Evolutionary conservation across 208 protist genomes (phyloP), one percentile per base, ranked within the genome.

Genomic region (Porcisia deanei): DNA sequence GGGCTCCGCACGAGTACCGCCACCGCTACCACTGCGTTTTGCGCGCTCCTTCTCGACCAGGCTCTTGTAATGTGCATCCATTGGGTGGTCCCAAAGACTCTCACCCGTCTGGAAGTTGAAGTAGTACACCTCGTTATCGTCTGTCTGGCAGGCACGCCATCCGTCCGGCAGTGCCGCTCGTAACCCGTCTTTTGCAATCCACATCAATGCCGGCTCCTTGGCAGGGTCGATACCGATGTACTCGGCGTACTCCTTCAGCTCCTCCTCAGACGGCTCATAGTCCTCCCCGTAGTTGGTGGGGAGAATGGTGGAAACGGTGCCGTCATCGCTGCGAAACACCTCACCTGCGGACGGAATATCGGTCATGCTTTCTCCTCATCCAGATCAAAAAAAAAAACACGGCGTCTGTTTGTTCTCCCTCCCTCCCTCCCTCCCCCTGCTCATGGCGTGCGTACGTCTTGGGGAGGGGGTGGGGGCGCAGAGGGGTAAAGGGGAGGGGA

Each of bases 31-130:
- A 34, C 64, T 53, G 18, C 53, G 61, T 70, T 89, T 88, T 10
- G 76, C 84, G 3, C 91, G 92, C 78, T 88, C 90, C 18, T 74
- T 63, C 9, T 75, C 80, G 20, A 95, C 80, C 25, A 94, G 81
- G 5, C 83, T 52, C 73, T 91, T 93, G 85, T 97, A 99, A 74
- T 96, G 83, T 0, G 91, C 86, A 78, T 99, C 98, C 78, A 95
- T 86, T 16, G 98, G 98, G 83, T 99, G 97, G 65, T 98, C 96
- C 97, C 98, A 99, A 49, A 93, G 87, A 57, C 84, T 95, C 53
- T 98, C 90, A 37, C 93, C 94, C 12, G 92, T 96, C 18, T 72
- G 53, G 67, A 98, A 98, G 89, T 99, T 98, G 83, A 98, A 99
- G 87, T 98, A 99, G 80, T 98, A 99, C 22, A 98, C 83, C 58